Evolutionary conservation across 2,329 filamentous ascomycete species (phyloP).

Genomic region (Bipolaris zeicola): DNA sequence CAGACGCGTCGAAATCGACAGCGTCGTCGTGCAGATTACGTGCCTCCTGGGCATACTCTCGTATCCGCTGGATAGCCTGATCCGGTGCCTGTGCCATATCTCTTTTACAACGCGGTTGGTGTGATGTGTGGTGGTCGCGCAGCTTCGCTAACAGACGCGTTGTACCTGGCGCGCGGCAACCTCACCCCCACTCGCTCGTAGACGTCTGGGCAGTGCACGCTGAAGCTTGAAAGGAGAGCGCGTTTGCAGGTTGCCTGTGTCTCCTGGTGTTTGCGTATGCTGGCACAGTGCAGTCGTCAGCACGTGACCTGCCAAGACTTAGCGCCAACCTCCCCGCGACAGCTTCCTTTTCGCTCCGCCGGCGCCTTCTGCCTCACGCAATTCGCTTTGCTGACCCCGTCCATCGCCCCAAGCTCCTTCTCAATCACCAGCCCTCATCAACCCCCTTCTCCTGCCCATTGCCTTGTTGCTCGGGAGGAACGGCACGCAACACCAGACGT

Average conservation of each 20-base stretch:
- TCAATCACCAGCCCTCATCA: constrained; percentile 17
- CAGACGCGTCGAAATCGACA: constrained; percentile 48
- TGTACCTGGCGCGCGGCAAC: constrained; percentile 1
- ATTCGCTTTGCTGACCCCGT: constrained; percentile 19
- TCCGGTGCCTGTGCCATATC: constrained; percentile 31
- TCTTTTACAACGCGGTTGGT: not conserved
- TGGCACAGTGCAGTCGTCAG: not conserved
- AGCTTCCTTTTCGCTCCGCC: constrained; percentile 26
- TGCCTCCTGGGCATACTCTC: constrained; percentile 31
- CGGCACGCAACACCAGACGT: constrained; percentile 26
- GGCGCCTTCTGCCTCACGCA: constrained; percentile 25
- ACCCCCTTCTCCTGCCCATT: constrained; percentile 23
- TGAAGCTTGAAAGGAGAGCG: not conserved
- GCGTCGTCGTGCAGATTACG: constrained; percentile 30
- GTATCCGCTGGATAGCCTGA: constrained; percentile 34
- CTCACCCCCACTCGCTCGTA: constrained; percentile 6
- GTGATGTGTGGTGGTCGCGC: constrained; percentile 3
- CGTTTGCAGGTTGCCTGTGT: not conserved
- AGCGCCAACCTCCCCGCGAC: constrained; percentile 22
- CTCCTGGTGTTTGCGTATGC: not conserved
- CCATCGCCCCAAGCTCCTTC: constrained; percentile 27
- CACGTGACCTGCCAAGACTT: constrained; percentile 31
- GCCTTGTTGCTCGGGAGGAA: constrained; percentile 24
- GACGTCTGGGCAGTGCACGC: not conserved
- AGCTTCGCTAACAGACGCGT: constrained; percentile 9